Evolutionary conservation across 257 asterid genomes (phyloP), one percentile per base, ranked within the genome.

Genomic region (Plectranthus barbatus): DNA sequence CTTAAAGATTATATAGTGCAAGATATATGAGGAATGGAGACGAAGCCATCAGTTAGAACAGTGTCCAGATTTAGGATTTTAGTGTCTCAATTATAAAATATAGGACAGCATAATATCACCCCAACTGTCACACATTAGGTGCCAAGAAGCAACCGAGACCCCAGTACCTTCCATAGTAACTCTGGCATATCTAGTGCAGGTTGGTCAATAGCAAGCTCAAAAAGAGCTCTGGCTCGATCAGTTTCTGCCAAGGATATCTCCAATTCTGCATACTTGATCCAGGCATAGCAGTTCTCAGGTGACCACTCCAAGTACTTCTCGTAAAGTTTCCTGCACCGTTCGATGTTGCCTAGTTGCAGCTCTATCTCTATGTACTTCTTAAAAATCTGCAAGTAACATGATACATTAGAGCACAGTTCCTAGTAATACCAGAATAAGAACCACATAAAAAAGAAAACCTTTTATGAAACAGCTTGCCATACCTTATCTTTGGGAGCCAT

Each of bases 111-210:
- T 10, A n/a, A 24, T 7, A 41, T 48, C 3, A 33, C 4, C 5
- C 3, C 3, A 1, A n/a, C 4, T 9, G 13, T 1, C 13, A 3
- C n/a, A 37, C 13, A 11, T 4, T 9, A 37, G n/a, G 15, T 12
- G 17, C 46, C 15, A 40, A 12, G 46, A 40, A 6, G 14, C 15
- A 11, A 12, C 18, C 53, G 56, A 37, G 48, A 61, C 12, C 2
- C 5, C 39, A 37, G 40, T 84, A 86, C 98, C 97, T 85, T 92
- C 97, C 99, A 92, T 59, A 90, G 64, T 29, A 92, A 64, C 82
- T 92, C 99, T 6, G 99, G 99, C 99, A 89, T 86, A 77, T 92
- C 96, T 37, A 92, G 71, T 5, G 95, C 90, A 76, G 97, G 96
- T 58, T 92, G 99, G 80, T 85, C 95, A 71, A 90, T 90, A 34